These are phyloP conservation scores for Aspergillus persii DNA, from an alignment of 2,329 filamentous ascomycete genomes.

Conservation along the genomic window DNA sequence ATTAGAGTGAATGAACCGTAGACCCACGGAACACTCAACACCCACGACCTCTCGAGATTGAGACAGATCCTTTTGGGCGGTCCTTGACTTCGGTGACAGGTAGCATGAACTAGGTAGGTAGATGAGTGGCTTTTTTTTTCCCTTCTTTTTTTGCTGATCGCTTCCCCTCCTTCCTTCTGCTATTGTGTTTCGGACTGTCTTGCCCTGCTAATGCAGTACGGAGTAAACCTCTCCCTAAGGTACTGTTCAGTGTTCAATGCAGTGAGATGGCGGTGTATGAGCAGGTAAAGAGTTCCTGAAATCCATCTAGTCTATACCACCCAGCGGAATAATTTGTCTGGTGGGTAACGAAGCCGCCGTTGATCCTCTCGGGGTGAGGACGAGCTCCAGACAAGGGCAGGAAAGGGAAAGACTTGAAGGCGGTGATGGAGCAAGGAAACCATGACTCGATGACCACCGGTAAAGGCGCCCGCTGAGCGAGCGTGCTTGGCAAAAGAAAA, in stretches of 20 bases:
- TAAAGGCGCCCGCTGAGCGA: not conserved
- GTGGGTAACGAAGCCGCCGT: not conserved
- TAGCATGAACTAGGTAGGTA: not conserved
- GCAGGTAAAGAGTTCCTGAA: not conserved
- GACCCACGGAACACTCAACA: slow-evolving; percentile 15
- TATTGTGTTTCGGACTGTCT: not conserved
- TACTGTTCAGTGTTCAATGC: not conserved
- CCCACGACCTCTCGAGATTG: slow-evolving; percentile 7
- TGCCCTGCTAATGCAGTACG: too few species aligned
- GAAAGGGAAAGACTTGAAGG: not conserved
- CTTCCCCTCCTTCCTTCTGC: not conserved
- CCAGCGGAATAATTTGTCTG: not conserved
- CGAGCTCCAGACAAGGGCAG: not conserved
- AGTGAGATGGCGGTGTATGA: not conserved
- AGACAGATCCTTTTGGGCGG: slow-evolving; percentile 1
- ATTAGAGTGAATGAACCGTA: not conserved
- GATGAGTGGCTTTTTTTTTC: not conserved
- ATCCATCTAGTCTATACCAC: not conserved
- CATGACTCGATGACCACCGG: slow-evolving; percentile 8
- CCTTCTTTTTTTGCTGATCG: not conserved
- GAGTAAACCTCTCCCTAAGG: not conserved
- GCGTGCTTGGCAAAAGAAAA: slow-evolving; percentile 2
- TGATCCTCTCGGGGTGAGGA: not conserved
- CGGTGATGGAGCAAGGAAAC: not conserved
- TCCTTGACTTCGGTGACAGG: not conserved